A percentile compares a stretch with the other conserved stretches of the same genome.
These are phyloP conservation scores for Salvia rosmarinus DNA, from an alignment of 257 asterid genomes.

Conservation along the genomic window DNA sequence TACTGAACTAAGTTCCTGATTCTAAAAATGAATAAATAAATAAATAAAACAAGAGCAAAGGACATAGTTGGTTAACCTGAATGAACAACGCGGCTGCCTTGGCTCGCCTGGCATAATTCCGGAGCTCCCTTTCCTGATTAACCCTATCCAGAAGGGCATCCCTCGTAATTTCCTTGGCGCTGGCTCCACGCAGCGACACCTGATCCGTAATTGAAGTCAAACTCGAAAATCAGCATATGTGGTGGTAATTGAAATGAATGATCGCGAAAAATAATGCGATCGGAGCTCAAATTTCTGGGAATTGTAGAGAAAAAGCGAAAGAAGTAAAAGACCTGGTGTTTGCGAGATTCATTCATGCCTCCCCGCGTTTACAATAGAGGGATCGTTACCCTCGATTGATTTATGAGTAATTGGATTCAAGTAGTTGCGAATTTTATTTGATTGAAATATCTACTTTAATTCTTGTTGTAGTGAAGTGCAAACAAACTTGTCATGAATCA, in stretches of 20 bases:
- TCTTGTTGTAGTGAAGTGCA: not conserved
- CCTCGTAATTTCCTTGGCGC: slow-evolving; percentile 82
- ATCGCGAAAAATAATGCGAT: not conserved
- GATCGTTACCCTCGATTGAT: not conserved
- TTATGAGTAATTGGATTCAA: slow-evolving; percentile 12
- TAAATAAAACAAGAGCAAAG: not conserved
- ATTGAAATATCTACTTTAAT: not conserved
- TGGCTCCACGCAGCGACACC: slow-evolving; percentile 95
- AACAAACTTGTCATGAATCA: too few species aligned
- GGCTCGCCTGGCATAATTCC: slow-evolving; percentile 72
- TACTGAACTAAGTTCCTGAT: slow-evolving; percentile 15
- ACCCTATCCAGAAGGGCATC: slow-evolving; percentile 80
- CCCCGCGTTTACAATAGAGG: slow-evolving; percentile 36
- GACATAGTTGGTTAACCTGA: slow-evolving; percentile 52
- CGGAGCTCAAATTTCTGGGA: not conserved
- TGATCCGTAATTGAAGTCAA: slow-evolving; percentile 38
- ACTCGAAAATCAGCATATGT: slow-evolving; percentile 17
- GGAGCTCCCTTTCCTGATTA: slow-evolving; percentile 76
- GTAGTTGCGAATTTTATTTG: not conserved
- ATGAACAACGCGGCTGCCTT: slow-evolving; percentile 66
- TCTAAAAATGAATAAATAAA: not conserved
- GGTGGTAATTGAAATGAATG: not conserved
- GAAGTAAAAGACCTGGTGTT: slow-evolving; percentile 40
- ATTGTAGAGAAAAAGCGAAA: not conserved
- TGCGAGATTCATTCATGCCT: slow-evolving; percentile 52